Base-by-base conservation (phyloP, 176 grass and related monocot genomes). In the Bolboschoenus planiculmis region DNA sequence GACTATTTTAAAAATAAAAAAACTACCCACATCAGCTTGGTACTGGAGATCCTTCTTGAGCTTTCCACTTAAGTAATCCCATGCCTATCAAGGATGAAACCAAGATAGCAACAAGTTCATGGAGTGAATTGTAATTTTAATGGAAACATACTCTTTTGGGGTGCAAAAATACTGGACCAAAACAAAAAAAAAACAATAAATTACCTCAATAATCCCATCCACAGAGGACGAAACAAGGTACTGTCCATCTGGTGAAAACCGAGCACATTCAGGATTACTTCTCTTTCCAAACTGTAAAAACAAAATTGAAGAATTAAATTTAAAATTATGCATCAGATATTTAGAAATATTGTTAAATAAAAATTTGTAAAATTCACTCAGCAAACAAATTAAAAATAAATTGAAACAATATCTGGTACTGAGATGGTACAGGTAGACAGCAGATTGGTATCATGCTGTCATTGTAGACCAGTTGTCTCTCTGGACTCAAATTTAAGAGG, bases 11-110 rank as follows among this genome's bases (percentile, higher is more conserved):
- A 35, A 42, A 83, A 78, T 36, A 37, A 33, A 14, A 31, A 68
- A 85, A 66, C 56, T 78, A 76, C 87, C 83, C 85, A 99, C 96
- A 86, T 99, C 96, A 18, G 92, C 96, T 88, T 99, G 96, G 79
- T 99, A 99, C 30, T 95, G 96, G 62, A 99, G 96, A 91, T 99
- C 96, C 85, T 99, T 99, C 82, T 99, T 99, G 81, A 99, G 91
- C 88, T 99, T 99, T 70, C 96, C 93, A 5, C 89, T 99, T 35
- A 95, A 77, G 85, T 99, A 99, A 91, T 99, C 92, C 96, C 96
- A 99, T 23, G 95, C 96, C 96, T 95, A 87, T 73, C 10, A 70
- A 31, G 36, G 66, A 58, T 57, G 74, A 57, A 48, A 55, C 72
- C 10, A 21, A 71, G 47, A 65, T 31, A 61, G 78, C 33, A 61